Evolutionary conservation across 2,329 filamentous ascomycete species (phyloP).

Genomic region (Pseudogymnoascus verrucosus): DNA sequence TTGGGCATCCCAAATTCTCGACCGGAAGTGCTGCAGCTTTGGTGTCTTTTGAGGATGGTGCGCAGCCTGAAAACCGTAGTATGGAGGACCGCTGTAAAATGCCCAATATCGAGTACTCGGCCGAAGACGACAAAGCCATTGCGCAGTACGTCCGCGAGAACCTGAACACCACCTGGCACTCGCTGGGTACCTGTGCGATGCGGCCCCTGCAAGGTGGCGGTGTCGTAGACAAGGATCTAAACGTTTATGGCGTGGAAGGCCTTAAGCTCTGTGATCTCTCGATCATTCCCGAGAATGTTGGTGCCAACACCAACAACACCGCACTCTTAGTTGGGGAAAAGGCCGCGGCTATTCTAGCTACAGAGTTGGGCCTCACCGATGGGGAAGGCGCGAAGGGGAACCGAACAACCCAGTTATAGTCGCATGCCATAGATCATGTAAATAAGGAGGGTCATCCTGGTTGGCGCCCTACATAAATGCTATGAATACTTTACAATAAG

Average conservation of each 20-base stretch:
- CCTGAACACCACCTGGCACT: slow-evolving; percentile 27
- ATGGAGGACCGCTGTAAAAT: slow-evolving; percentile 12
- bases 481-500: neutral
- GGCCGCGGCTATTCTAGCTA: slow-evolving; percentile 30
- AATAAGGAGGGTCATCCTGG: neutral
- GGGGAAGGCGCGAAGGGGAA: neutral
- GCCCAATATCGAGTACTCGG: slow-evolving; percentile 1
- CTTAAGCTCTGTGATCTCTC: slow-evolving; percentile 32
- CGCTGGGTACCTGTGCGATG: slow-evolving; percentile 30
- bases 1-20: slow-evolving; percentile 38
- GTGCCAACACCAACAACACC: slow-evolving; percentile 35
- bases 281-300: slow-evolving; percentile 28
- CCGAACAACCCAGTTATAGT: neutral
- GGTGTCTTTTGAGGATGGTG: slow-evolving; percentile 24
- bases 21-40: slow-evolving; percentile 33
- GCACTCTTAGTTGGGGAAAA: slow-evolving; percentile 32
- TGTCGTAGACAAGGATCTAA: slow-evolving; percentile 26
- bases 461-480: neutral
- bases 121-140: slow-evolving; percentile 20
- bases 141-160: slow-evolving; percentile 31
- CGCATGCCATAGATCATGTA: neutral
- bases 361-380: slow-evolving; percentile 25
- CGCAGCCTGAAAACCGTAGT: slow-evolving; percentile 14
- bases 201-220: slow-evolving; percentile 24
- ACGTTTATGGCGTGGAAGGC: slow-evolving; percentile 27